A percentile compares a stretch with the other conserved stretches of the same genome.
These are phyloP conservation scores for Phytopythium aichiense DNA, from an alignment of 352 stramenopile species.

Conservation along the genomic window DNA sequence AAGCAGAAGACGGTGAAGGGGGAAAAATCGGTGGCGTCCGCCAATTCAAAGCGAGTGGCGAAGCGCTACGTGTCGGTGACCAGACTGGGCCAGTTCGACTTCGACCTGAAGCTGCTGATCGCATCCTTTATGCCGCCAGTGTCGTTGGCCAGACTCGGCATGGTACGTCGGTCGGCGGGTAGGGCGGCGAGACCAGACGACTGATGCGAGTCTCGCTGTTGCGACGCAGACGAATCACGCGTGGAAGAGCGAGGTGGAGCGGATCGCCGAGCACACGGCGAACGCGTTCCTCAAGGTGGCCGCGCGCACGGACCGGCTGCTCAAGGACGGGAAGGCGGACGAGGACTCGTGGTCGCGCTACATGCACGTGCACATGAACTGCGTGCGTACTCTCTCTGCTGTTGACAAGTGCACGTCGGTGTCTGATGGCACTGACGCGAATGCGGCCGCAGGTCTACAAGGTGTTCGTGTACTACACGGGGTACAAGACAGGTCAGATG, in stretches of 20 bases:
- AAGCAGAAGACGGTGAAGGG: slow-evolving; percentile 1
- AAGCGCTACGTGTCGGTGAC: slow-evolving; percentile 22
- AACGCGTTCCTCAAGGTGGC: slow-evolving; percentile 34
- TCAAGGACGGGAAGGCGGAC: slow-evolving; percentile 41
- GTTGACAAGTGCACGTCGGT: background rate
- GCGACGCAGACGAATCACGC: slow-evolving; percentile 37
- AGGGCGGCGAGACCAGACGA: background rate
- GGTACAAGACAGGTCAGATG: slow-evolving; percentile 75
- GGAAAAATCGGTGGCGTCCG: background rate
- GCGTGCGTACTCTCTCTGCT: slow-evolving; percentile 25
- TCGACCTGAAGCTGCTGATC: slow-evolving; percentile 46
- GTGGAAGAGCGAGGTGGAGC: slow-evolving; percentile 42
- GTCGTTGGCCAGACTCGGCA: slow-evolving; percentile 45
- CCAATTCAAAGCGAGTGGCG: background rate
- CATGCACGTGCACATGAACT: slow-evolving; percentile 69
- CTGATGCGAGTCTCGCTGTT: slow-evolving; percentile 6
- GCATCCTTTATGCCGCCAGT: slow-evolving; percentile 33
- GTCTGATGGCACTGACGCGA: no score
- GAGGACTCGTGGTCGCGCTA: slow-evolving; percentile 58
- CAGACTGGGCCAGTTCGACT: slow-evolving; percentile 48
- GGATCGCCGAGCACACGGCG: slow-evolving; percentile 38
- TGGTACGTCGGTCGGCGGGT: slow-evolving; percentile 32
- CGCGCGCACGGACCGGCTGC: slow-evolving; percentile 24
- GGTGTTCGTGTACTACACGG: slow-evolving; percentile 81
- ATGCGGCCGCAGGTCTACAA: slow-evolving; percentile 40